These are phyloP conservation scores for Candida nemodendra DNA, from an alignment of 805 yeast genomes.

Conservation along the genomic window DNA sequence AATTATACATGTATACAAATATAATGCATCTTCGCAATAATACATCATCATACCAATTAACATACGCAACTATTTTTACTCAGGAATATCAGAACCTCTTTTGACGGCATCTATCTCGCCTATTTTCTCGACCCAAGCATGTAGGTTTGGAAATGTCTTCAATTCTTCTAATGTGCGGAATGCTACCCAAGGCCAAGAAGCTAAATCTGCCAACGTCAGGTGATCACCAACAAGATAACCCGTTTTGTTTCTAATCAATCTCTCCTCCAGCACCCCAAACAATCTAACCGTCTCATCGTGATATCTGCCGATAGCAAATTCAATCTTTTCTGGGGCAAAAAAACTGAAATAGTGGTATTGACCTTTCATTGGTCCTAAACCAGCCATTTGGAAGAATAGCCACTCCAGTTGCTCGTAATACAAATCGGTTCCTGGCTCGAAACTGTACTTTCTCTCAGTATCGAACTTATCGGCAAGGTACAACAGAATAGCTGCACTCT, in stretches of 20 bases:
- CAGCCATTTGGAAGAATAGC: conserved; percentile 57
- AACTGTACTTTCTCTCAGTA: conserved; percentile 46
- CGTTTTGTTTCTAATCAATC: conserved; percentile 43
- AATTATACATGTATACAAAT: no score
- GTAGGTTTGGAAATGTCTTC: conserved; percentile 38
- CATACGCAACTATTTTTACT: conserved; percentile 10
- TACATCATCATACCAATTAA: no score
- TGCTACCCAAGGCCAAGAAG: conserved; percentile 46
- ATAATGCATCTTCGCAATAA: no score
- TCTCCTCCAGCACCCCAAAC: conserved; percentile 51
- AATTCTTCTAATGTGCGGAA: conserved; percentile 31
- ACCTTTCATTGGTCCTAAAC: conserved; percentile 63
- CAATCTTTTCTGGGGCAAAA: conserved; percentile 50
- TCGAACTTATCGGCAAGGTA: conserved; percentile 64
- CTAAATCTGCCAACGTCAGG: conserved; percentile 58
- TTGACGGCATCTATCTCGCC: conserved; percentile 33
- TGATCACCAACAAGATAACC: conserved; percentile 64
- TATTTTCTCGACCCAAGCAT: conserved; percentile 41
- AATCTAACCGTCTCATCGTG: conserved; percentile 50
- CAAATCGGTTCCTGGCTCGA: conserved; percentile 34
- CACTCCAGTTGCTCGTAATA: conserved; percentile 57
- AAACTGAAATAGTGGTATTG: conserved; percentile 50
- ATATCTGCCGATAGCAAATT: conserved; percentile 54
- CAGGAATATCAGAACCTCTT: conserved; percentile 27
- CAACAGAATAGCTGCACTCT: conserved; percentile 60